Evolutionary conservation across 441 rosid genomes (phyloP).

Genomic region (Bocquillonia castaneifolia): DNA sequence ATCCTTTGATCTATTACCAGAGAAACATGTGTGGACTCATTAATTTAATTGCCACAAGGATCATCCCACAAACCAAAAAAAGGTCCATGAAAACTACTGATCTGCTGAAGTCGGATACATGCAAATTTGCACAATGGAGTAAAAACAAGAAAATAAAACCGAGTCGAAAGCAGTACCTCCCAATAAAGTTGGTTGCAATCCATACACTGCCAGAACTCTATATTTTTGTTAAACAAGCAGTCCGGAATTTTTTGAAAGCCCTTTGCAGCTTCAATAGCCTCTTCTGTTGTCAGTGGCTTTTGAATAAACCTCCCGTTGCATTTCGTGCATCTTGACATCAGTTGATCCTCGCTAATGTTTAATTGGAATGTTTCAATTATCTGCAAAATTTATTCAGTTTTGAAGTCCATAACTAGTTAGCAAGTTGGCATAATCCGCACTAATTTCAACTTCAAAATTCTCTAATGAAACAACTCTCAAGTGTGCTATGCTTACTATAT

Average conservation of each 20-base stretch:
- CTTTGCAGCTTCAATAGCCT: conserved; percentile 88
- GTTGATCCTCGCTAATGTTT: conserved; percentile 59
- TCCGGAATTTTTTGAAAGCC: conserved; percentile 83
- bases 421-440: neutral
- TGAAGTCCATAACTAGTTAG: neutral
- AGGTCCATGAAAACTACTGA: neutral
- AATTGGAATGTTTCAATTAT: conserved; percentile 66
- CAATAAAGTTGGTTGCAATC: conserved; percentile 87
- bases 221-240: conserved; percentile 72
- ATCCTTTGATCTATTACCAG: neutral
- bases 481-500: too few relatives aligned
- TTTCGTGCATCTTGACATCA: conserved; percentile 92
- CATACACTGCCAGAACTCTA: conserved; percentile 94
- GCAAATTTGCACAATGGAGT: neutral
- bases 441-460: neutral
- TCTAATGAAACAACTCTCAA: too few relatives aligned
- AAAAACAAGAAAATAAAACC: neutral
- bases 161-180: conserved; percentile 51
- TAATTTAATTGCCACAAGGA: too few relatives aligned
- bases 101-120: neutral
- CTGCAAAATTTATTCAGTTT: conserved; percentile 31
- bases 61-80: neutral
- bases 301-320: conserved; percentile 89
- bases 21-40: too few relatives aligned
- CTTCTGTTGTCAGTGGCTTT: conserved; percentile 69